Percentiles rank a stretch among this genome's conserved stretches.
Conservation (phyloP, 2,329 filamentous ascomycete genomes). For the Nothophoma quercina region DNA sequence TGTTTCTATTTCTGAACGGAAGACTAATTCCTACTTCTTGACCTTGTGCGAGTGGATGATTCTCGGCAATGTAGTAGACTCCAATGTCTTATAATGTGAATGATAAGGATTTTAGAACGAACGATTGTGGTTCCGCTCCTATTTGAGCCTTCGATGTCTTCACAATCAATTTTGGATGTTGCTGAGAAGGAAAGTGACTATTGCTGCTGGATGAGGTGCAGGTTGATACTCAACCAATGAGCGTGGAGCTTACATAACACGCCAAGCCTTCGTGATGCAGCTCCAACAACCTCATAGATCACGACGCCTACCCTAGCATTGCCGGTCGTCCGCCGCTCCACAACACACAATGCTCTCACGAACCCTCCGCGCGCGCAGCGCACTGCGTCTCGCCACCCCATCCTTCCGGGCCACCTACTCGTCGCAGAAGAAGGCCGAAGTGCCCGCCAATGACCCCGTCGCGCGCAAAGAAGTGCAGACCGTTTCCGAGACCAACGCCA, state of each 20-base stretch:
- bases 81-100: no score
- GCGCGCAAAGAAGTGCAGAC: slow-evolving; percentile 56
- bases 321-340: slow-evolving; percentile 9
- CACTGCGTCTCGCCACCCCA: slow-evolving; percentile 33
- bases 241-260: slow-evolving; percentile 13
- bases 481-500: slow-evolving; percentile 68
- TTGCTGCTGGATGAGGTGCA: not conserved
- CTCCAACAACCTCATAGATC: slow-evolving; percentile 17
- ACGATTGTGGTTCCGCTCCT: no score
- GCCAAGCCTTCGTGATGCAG: slow-evolving; percentile 1
- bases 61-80: no score
- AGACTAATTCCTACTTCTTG: no score
- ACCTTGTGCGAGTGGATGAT: no score
- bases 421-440: slow-evolving; percentile 51
- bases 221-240: slow-evolving; percentile 14
- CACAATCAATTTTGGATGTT: not conserved
- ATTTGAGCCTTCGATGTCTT: no score
- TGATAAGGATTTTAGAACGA: no score
- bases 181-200: no score
- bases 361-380: slow-evolving; percentile 39
- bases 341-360: slow-evolving; percentile 34
- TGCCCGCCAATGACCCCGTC: slow-evolving; percentile 72
- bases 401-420: slow-evolving; percentile 35
- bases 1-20: no score
- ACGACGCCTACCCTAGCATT: slow-evolving; percentile 4